These are phyloP conservation scores for Pseudopithomyces maydicus DNA, from an alignment of 2,329 filamentous ascomycete genomes.

Conservation along the genomic window DNA sequence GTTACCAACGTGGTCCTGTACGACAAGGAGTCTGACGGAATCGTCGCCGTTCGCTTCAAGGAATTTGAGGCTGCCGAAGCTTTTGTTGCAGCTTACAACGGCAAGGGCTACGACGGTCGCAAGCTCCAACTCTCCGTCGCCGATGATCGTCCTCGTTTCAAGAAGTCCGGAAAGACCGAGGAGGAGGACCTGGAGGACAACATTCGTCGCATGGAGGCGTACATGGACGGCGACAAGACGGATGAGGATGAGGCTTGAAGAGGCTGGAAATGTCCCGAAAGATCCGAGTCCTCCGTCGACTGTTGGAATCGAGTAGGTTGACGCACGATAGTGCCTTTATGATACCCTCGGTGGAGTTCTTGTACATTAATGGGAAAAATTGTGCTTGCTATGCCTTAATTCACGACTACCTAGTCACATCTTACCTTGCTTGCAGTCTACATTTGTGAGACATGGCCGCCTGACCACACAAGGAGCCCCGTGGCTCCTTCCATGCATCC, in stretches of 20 bases:
- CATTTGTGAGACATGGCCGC: too few species aligned
- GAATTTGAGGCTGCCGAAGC: conserved; percentile 65
- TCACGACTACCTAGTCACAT: too few species aligned
- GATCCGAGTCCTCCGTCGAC: background rate
- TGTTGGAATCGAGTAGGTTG: background rate
- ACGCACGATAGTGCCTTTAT: background rate
- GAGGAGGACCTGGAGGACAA: conserved; percentile 34
- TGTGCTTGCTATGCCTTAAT: too few species aligned
- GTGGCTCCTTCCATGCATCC: too few species aligned
- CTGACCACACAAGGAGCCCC: background rate
- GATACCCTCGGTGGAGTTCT: background rate
- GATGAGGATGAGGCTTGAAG: background rate
- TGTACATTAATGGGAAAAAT: background rate
- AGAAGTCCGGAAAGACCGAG: conserved; percentile 29
- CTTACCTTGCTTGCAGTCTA: too few species aligned
- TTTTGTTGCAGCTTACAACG: conserved; percentile 28
- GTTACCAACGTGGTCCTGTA: conserved; percentile 92
- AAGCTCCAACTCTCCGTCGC: conserved; percentile 28
- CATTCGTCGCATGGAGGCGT: conserved; percentile 13
- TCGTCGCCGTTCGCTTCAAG: conserved; percentile 83
- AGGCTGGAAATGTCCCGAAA: background rate
- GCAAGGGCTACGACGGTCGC: conserved; percentile 20
- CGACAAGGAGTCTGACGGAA: conserved; percentile 81
- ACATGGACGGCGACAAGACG: conserved; percentile 8
- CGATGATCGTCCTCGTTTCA: conserved; percentile 36